phyloP scores from a whole-genome alignment of 2,329 filamentous ascomycete species.

The Pestalotiopsis sp. region DNA sequence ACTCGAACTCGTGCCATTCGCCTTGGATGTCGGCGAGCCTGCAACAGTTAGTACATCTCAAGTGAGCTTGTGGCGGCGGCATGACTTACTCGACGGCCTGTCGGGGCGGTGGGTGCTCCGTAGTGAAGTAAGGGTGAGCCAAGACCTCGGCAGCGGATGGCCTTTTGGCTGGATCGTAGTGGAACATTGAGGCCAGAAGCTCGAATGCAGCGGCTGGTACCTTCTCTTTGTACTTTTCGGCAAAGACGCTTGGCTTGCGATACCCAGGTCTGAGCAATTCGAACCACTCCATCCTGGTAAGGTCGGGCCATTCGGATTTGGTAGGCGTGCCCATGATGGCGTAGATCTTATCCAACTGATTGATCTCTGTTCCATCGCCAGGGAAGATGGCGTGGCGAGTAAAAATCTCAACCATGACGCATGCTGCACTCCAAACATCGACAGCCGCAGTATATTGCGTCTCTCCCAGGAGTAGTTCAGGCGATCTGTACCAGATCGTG shows the following conservation, averaged over 20 bases:
- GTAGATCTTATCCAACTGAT: constrained; percentile 96
- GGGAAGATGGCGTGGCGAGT: constrained; percentile 92
- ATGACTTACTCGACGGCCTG: constrained; percentile 77
- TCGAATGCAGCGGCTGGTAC: constrained; percentile 82
- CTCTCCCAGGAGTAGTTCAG: constrained; percentile 86
- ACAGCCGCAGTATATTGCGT: constrained; percentile 88
- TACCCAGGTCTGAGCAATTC: constrained; percentile 81
- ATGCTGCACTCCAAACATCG: constrained; percentile 96
- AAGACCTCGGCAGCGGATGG: constrained; percentile 84
- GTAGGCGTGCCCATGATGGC: constrained; percentile 86
- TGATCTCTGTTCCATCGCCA: constrained; percentile 93
- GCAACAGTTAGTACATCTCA: neutral
- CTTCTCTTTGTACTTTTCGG: constrained; percentile 76
- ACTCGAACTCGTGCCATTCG: constrained; percentile 99
- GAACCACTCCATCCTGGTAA: constrained; percentile 97
- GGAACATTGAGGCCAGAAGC: constrained; percentile 80
- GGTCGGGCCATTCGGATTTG: constrained; percentile 79
- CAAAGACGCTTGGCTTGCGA: constrained; percentile 73
- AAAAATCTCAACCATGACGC: constrained; percentile 96
- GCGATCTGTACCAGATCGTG: constrained; percentile 96
- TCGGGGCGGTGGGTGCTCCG: constrained; percentile 73
- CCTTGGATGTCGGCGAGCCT: constrained; percentile 77
- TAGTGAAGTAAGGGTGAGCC: constrained; percentile 83
- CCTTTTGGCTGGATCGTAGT: constrained; percentile 81
- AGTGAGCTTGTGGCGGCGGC: constrained; percentile 31